Percentiles rank a stretch among this genome's conserved stretches.
Evolutionary conservation across 2,329 filamentous ascomycete species (phyloP).

Genomic region (Paracoccidioides brasiliensis): DNA sequence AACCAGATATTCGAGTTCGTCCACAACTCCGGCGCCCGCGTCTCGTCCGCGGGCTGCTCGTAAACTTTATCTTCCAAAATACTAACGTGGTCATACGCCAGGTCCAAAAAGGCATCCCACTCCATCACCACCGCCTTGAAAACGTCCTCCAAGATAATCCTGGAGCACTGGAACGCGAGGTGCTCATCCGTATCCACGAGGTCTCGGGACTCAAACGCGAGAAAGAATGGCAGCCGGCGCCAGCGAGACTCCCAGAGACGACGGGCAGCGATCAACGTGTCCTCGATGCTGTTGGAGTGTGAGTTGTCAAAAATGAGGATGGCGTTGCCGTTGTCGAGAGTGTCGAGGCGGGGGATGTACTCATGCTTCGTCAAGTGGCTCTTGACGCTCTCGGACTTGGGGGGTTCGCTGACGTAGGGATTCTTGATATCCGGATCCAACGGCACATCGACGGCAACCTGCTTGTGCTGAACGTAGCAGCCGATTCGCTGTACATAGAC

Average conservation of each 20-base stretch:
- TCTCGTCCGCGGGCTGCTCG: slow-evolving; percentile 41
- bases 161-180: slow-evolving; percentile 37
- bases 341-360: slow-evolving; percentile 30
- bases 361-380: slow-evolving; percentile 17
- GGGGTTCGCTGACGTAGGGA: slow-evolving; percentile 30
- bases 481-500: slow-evolving; percentile 38
- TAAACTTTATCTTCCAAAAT: slow-evolving; percentile 41
- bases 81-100: slow-evolving; percentile 37
- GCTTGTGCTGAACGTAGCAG: slow-evolving; percentile 39
- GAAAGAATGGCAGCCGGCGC: slow-evolving; percentile 39
- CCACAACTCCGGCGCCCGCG: slow-evolving; percentile 40
- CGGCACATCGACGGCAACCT: slow-evolving; percentile 24
- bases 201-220: slow-evolving; percentile 30
- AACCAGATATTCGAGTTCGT: slow-evolving; percentile 38
- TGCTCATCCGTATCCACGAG: slow-evolving; percentile 28
- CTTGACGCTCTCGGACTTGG: slow-evolving; percentile 20
- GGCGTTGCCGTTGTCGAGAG: slow-evolving; percentile 38
- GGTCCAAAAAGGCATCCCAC: slow-evolving; percentile 36
- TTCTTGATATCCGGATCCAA: slow-evolving; percentile 32
- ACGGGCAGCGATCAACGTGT: slow-evolving; percentile 39
- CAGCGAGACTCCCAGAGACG: slow-evolving; percentile 41
- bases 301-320: slow-evolving; percentile 43
- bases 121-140: slow-evolving; percentile 35
- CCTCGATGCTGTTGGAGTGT: slow-evolving; percentile 33
- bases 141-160: slow-evolving; percentile 37